Base-by-base conservation (phyloP, 2,329 filamentous ascomycete genomes). In the Botrytis porri region DNA sequence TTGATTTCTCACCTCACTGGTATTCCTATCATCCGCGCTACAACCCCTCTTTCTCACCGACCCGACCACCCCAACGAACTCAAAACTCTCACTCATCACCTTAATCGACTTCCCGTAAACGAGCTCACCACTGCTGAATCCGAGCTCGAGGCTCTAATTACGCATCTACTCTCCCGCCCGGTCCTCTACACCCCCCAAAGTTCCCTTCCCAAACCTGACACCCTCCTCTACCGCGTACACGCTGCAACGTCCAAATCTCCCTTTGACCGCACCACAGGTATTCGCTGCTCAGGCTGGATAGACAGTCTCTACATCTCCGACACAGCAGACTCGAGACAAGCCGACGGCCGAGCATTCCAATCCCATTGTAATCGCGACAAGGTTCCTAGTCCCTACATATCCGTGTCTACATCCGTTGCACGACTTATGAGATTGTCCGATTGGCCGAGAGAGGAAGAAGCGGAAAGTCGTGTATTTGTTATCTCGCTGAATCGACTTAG, bases 141-240 rank as follows among this genome's bases (percentile, higher is more conserved):
- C 4, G n/a, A 45, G 25, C n/a, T 64, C 18, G 25, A 64, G 3
- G 62, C 62, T 9, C 39, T 64, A 16, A 22, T 18, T 2, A 43
- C 0, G 5, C 9, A 37, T n/a, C 43, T 61, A 32, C 39, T 59
- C 12, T 18, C 7, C 43, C 66, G 7, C 4, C 41, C 54, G 18
- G 2, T 60, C 3, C 20, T 1, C 2, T 4, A 9, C 10, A 20
- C 7, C 22, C 4, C 0, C 2, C 2, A 12, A 22, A 59, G 3
- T 1, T 6, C 12, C 4, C 0, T 25, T 25, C 0, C 4, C 48
- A n/a, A 14, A 1, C 12, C 43, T 29, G 67, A 70, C 7, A 61
- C 18, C 7, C 29, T 61, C 10, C 54, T 70, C 1, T 70, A 70
- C 39, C 35, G 67, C 20, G 10, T 18, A 1, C 54, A 70, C 4